Evolutionary conservation across 805 yeast genomes (phyloP).

Genomic region (Hanseniaspora lachancei): DNA sequence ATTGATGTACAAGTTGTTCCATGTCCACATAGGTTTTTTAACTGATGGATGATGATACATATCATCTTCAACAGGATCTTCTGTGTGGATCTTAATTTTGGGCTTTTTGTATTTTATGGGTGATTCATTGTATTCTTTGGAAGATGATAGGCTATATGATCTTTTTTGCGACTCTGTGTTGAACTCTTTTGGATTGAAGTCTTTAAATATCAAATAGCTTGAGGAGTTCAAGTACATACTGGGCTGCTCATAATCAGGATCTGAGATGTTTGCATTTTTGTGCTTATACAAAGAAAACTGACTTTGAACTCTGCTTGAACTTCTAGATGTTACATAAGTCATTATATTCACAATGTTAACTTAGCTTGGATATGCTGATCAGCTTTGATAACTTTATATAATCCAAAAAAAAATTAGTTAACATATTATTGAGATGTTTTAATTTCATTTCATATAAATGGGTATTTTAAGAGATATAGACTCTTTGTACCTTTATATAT

Average conservation of each 20-base stretch:
- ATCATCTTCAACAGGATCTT: not conserved
- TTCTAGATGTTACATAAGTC: not conserved
- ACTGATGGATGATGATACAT: conserved; percentile 7
- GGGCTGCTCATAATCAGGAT: not conserved
- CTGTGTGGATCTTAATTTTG: not conserved
- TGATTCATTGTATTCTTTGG: not conserved
- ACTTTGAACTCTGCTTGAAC: not conserved
- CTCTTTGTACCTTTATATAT: too few species aligned
- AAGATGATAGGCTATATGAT: not conserved
- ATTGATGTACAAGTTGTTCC: not conserved
- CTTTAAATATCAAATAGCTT: not conserved
- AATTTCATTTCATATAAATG: too few species aligned
- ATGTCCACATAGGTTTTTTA: not conserved
- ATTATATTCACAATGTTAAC: not conserved
- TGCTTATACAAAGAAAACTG: not conserved
- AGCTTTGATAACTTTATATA: not conserved
- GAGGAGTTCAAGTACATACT: not conserved
- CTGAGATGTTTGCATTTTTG: not conserved
- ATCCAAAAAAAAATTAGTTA: not conserved
- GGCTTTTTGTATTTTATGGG: not conserved
- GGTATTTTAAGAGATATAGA: not conserved
- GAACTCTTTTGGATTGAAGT: not conserved
- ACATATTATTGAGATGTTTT: too few species aligned
- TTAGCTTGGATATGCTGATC: not conserved
- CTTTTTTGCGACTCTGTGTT: not conserved